A percentile compares a stretch with the other conserved stretches of the same genome.
phyloP scores from a whole-genome alignment of 179 eudicot genomes.

The Gypsophila paniculata region DNA sequence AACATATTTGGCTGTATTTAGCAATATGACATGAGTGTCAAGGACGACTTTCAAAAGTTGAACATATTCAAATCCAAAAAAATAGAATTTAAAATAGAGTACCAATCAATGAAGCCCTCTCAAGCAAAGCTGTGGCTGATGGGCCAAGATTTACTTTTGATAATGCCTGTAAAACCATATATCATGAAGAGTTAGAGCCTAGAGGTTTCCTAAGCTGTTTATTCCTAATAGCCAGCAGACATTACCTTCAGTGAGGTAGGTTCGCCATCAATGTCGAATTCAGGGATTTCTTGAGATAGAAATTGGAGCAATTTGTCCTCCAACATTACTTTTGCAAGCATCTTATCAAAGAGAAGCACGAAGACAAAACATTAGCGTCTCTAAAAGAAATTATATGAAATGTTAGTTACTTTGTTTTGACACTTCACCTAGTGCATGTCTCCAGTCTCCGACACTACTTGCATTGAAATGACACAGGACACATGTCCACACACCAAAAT shows the following conservation, averaged over 20 bases:
- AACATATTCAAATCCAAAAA: constrained; percentile 4
- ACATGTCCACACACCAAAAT: no score
- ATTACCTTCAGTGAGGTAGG: constrained; percentile 52
- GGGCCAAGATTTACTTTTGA: constrained; percentile 71
- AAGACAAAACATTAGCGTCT: constrained; percentile 14
- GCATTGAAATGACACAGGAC: no score
- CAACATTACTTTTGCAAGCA: constrained; percentile 82
- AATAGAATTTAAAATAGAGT: constrained; percentile 22
- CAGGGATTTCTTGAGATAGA: constrained; percentile 55
- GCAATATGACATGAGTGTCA: neutral
- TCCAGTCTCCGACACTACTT: no score
- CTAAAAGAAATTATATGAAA: neutral
- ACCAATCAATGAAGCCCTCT: constrained; percentile 73
- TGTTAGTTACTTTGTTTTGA: neutral
- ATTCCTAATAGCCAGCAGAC: constrained; percentile 15
- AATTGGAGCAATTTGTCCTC: constrained; percentile 70
- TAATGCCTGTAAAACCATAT: constrained; percentile 49
- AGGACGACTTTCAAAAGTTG: constrained; percentile 4
- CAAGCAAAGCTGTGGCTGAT: constrained; percentile 70
- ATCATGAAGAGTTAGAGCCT: constrained; percentile 14
- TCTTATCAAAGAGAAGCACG: constrained; percentile 37
- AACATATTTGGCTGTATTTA: constrained; percentile 64
- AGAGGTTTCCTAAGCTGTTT: neutral
- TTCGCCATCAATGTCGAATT: constrained; percentile 53
- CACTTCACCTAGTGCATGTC: no score